Percentiles rank a stretch among this genome's conserved stretches.
Evolutionary conservation across 2,329 filamentous ascomycete genomes (phyloP).

Genomic region (Elsinoe australis): DNA sequence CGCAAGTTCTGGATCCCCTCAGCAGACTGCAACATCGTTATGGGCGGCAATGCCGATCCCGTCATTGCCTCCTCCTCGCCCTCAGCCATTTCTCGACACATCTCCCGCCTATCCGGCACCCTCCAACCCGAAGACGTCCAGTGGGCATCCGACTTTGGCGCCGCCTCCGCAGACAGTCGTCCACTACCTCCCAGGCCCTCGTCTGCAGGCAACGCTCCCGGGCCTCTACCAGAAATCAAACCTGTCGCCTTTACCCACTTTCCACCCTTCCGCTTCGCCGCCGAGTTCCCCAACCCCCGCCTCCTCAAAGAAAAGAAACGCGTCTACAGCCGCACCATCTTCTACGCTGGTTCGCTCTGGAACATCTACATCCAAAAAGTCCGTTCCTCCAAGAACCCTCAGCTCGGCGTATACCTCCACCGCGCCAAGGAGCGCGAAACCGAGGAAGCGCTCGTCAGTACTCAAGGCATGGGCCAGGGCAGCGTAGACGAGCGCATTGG

Average conservation of each 20-base stretch:
- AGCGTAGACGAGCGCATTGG: conserved; percentile 49
- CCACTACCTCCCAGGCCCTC: conserved; percentile 16
- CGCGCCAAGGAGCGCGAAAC: conserved; percentile 50
- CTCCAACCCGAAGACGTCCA: conserved; percentile 49
- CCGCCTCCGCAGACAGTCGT: conserved; percentile 36
- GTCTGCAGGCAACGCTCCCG: conserved; percentile 18
- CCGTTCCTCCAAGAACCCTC: conserved; percentile 47
- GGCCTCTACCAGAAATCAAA: conserved; percentile 26
- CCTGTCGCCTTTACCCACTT: conserved; percentile 46
- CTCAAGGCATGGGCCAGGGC: conserved; percentile 33
- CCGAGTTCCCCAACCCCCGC: conserved; percentile 50
- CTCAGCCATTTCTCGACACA: conserved; percentile 37
- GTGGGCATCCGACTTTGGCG: conserved; percentile 49
- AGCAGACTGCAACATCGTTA: conserved; percentile 49
- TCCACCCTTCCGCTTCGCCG: conserved; percentile 52
- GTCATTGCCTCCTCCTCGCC: conserved; percentile 41
- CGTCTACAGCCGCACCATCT: conserved; percentile 52
- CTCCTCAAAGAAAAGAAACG: conserved; percentile 52
- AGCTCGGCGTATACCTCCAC: conserved; percentile 53
- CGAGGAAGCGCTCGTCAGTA: conserved; percentile 37
- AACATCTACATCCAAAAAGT: conserved; percentile 58
- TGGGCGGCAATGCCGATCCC: conserved; percentile 48
- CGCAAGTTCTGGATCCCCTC: conserved; percentile 52
- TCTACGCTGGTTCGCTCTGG: conserved; percentile 53
- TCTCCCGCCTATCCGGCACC: conserved; percentile 43